Evolutionary conservation across 805 yeast genomes (phyloP), one percentile per base, ranked within the genome.

Genomic region (Saccharomycopsis sp.): DNA sequence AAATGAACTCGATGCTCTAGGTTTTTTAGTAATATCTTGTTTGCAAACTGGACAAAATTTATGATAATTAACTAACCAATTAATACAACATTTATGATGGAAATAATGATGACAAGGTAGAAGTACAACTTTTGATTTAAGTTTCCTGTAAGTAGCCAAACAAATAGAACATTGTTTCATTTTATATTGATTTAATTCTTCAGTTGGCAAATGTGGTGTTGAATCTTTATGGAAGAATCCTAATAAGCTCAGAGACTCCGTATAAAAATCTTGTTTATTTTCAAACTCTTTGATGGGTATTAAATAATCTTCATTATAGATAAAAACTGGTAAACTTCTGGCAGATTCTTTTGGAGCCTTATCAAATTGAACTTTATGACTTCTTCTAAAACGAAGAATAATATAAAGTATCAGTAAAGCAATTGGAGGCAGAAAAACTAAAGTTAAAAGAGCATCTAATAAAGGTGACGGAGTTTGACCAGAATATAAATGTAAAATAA

Each of bases 1-100:
- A 3, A 20, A 9, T 3, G 27, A 25, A 18, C 19, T n/a, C n/a
- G 36, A 12, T n/a, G n/a, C n/a, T n/a, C n/a, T n/a, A 36, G 34
- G 12, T 25, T 36, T 42, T 37, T 35, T 45, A 17, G 53, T 60
- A 19, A 60, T 60, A 32, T 59, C 66, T 33, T 56, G 62, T 49
- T 74, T 74, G 57, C 83, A 76, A 41, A 76, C 65, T 2, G 83
- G 83, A 50, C 83, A 76, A 27, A 64, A 56, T 42, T 72, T 62
- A 39, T 68, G 63, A 49, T 74, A 71, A 45, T 64, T 62, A 13
- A 75, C 63, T 32, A 76, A 63, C 83, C 83, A 76, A 44, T 72
- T 72, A 19, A 75, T 61, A 37, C 76, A 66, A 52, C 83, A 76
- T 20, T 59, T 60, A 33, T 67, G 68, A 51, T 76, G 83, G 57